Evolutionary conservation across 495 filamentous ascomycete genomes (phyloP).

Genomic region (Lindgomyces ingoldianus): DNA sequence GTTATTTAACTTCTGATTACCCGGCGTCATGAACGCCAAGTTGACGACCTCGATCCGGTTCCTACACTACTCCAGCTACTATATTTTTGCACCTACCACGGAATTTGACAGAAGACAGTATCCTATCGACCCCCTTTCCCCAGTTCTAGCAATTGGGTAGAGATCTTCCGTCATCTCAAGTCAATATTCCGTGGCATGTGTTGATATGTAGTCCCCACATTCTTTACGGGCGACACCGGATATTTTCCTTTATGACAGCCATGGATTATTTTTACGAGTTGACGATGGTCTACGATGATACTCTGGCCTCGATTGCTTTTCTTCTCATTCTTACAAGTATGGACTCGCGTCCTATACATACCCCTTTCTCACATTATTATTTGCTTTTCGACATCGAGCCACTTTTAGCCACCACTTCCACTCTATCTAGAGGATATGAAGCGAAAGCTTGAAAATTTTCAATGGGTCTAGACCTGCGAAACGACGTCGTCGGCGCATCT

Average conservation of each 20-base stretch:
- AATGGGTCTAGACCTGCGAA: neutral
- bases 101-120: too few species aligned
- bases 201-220: neutral
- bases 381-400: neutral
- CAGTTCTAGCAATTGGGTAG: too few species aligned
- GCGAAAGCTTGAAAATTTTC: slow-evolving; percentile 4
- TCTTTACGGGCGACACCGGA: slow-evolving; percentile 17
- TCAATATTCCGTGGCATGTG: too few species aligned
- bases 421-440: neutral
- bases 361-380: neutral
- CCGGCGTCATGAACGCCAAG: slow-evolving; percentile 35
- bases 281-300: slow-evolving; percentile 20
- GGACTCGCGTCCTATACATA: slow-evolving; percentile 7
- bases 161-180: too few species aligned
- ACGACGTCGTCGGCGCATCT: neutral
- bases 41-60: slow-evolving; percentile 28
- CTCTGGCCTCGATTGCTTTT: slow-evolving; percentile 7
- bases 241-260: slow-evolving; percentile 18
- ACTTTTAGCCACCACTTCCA: neutral
- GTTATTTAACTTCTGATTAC: slow-evolving; percentile 27
- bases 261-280: slow-evolving; percentile 12
- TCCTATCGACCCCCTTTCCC: too few species aligned
- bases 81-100: too few species aligned
- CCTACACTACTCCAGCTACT: neutral
- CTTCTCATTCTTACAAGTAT: slow-evolving; percentile 10